A percentile compares a stretch with the other conserved stretches of the same genome.
Evolutionary conservation across 2,329 filamentous ascomycete genomes (phyloP).

Genomic region (Penicillium sp.): DNA sequence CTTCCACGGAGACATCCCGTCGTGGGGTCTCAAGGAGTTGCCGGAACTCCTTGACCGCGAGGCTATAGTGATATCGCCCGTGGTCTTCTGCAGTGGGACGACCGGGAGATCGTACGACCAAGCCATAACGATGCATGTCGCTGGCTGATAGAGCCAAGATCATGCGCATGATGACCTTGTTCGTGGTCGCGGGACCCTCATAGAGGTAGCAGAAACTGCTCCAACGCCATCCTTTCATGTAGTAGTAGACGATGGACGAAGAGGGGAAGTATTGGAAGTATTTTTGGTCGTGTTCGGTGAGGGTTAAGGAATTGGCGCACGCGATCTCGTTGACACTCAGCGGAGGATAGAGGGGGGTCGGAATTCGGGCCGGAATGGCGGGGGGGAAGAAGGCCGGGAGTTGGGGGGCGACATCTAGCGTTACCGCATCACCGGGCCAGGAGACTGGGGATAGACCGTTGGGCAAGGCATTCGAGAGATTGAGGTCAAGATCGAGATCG

Average conservation of each 20-base stretch:
- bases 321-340: constrained; percentile 24
- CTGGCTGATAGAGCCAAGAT: constrained; percentile 42
- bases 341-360: constrained; percentile 32
- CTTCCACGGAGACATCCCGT: constrained; percentile 30
- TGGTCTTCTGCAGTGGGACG: constrained; percentile 36
- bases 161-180: constrained; percentile 46
- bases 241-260: constrained; percentile 38
- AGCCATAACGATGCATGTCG: constrained; percentile 41
- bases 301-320: constrained; percentile 40
- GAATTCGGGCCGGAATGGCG: constrained; percentile 11
- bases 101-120: constrained; percentile 30
- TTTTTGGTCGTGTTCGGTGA: constrained; percentile 39
- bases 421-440: constrained; percentile 19
- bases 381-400: constrained; percentile 21
- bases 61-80: constrained; percentile 39
- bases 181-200: constrained; percentile 37
- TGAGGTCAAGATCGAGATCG: constrained; percentile 8
- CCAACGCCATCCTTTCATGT: constrained; percentile 45
- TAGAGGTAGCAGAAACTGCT: constrained; percentile 44
- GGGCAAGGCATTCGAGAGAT: constrained; percentile 14
- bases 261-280: constrained; percentile 41
- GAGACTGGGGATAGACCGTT: constrained; percentile 22
- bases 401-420: constrained; percentile 12
- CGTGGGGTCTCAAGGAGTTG: constrained; percentile 37
- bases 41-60: constrained; percentile 43